Conservation (phyloP, 192 early-diverging fungal genomes). For the Umbelopsis ramanniana region DNA sequence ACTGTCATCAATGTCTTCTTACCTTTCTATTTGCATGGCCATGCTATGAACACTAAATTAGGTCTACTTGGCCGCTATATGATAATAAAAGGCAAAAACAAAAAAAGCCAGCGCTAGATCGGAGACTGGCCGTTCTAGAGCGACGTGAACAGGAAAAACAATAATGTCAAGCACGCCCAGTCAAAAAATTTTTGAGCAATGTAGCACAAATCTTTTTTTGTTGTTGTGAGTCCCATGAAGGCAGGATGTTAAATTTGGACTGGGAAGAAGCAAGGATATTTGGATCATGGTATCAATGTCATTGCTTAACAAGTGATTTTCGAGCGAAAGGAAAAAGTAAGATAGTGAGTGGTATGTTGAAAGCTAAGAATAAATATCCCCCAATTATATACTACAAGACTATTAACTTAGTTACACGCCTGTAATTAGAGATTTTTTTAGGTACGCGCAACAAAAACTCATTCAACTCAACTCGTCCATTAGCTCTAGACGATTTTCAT, state of each 20-base stretch:
- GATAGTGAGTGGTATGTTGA: background rate
- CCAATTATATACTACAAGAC: background rate
- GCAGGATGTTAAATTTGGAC: background rate
- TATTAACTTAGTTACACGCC: constrained; percentile 20
- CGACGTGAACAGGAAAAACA: constrained; percentile 7
- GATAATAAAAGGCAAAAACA: too few relatives aligned
- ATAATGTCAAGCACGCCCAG: constrained; percentile 14
- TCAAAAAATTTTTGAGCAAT: constrained; percentile 8
- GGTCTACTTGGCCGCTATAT: too few relatives aligned
- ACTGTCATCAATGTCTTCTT: too few relatives aligned
- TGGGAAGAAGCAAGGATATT: background rate
- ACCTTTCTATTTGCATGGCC: too few relatives aligned
- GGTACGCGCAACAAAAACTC: too few relatives aligned
- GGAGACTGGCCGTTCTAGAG: background rate
- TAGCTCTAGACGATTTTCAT: background rate
- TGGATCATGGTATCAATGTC: too few relatives aligned
- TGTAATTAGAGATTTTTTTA: background rate
- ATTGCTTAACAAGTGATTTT: too few relatives aligned
- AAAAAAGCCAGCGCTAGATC: background rate
- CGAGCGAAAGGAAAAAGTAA: too few relatives aligned
- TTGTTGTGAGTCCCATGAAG: background rate
- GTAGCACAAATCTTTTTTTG: constrained; percentile 10
- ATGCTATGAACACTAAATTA: too few relatives aligned
- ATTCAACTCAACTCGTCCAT: too few relatives aligned
- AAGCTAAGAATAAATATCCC: constrained; percentile 12